These are phyloP conservation scores for Poa pratensis DNA, from an alignment of 176 grass and related monocot species.

Conservation along the genomic window DNA sequence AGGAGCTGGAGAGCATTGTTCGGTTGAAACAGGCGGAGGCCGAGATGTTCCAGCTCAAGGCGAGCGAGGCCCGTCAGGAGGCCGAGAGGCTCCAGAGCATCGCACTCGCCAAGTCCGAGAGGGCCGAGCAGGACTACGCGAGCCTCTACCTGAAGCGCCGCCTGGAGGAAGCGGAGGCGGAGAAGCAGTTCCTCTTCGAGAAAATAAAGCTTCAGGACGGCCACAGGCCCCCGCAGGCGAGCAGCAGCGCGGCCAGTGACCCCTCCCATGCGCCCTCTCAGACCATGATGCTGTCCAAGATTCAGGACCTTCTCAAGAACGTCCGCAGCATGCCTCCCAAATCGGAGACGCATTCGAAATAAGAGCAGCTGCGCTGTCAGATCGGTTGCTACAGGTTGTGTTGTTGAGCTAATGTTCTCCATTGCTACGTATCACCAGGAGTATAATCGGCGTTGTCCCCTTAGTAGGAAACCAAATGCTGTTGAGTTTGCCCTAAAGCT, in stretches of 20 bases:
- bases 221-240: conserved; percentile 39
- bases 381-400: conserved; percentile 8
- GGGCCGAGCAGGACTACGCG: conserved; percentile 92
- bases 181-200: conserved; percentile 91
- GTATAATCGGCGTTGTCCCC: neutral
- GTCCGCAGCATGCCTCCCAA: conserved; percentile 58
- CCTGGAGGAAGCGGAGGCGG: conserved; percentile 94
- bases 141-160: conserved; percentile 97
- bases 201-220: conserved; percentile 96
- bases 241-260: conserved; percentile 38
- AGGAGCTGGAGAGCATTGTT: conserved; percentile 93
- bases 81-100: conserved; percentile 95
- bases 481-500: neutral
- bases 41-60: conserved; percentile 99
- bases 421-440: neutral
- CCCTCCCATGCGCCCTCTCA: conserved; percentile 57
- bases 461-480: neutral
- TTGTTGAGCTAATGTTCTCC: conserved; percentile 29
- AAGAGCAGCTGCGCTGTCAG: conserved; percentile 11
- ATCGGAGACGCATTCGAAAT: conserved; percentile 58
- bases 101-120: conserved; percentile 81
- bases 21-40: conserved; percentile 85
- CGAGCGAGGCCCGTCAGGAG: conserved; percentile 83
- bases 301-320: conserved; percentile 95
- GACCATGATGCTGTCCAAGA: conserved; percentile 85